Conservation (phyloP, 805 yeast species). For the Metschnikowia amazonensis region DNA sequence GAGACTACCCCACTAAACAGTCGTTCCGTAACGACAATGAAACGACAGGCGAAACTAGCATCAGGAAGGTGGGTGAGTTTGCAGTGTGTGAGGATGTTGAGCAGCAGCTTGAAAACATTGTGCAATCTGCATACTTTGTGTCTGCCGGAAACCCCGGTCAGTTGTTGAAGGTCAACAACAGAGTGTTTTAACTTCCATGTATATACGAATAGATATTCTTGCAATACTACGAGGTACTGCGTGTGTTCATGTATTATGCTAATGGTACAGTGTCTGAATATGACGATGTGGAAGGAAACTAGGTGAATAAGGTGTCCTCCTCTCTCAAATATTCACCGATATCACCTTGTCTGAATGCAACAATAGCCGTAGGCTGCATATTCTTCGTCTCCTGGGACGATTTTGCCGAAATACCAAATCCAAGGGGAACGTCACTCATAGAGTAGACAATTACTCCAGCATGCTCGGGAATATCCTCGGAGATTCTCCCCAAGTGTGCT, state of each 20-base stretch:
- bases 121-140: constrained; percentile 28
- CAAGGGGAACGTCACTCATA: constrained; percentile 89
- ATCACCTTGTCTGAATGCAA: constrained; percentile 95
- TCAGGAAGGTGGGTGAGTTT: constrained; percentile 17
- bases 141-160: constrained; percentile 42
- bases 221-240: background rate
- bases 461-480: constrained; percentile 97
- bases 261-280: constrained; percentile 5
- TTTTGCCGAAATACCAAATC: constrained; percentile 93
- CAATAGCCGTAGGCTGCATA: constrained; percentile 90
- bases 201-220: constrained; percentile 7
- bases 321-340: constrained; percentile 97
- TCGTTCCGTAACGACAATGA: constrained; percentile 11
- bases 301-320: constrained; percentile 92
- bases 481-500: constrained; percentile 95
- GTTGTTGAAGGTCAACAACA: constrained; percentile 29
- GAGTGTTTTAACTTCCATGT: constrained; percentile 17
- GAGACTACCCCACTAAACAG: constrained; percentile 32
- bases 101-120: constrained; percentile 26
- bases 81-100: constrained; percentile 20
- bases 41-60: constrained; percentile 7
- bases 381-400: constrained; percentile 84
- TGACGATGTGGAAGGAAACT: background rate
- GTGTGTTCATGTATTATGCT: constrained; percentile 10
- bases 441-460: constrained; percentile 91